Conservation (phyloP, 768 basidiomycete species). For the Inosperma sp. region DNA sequence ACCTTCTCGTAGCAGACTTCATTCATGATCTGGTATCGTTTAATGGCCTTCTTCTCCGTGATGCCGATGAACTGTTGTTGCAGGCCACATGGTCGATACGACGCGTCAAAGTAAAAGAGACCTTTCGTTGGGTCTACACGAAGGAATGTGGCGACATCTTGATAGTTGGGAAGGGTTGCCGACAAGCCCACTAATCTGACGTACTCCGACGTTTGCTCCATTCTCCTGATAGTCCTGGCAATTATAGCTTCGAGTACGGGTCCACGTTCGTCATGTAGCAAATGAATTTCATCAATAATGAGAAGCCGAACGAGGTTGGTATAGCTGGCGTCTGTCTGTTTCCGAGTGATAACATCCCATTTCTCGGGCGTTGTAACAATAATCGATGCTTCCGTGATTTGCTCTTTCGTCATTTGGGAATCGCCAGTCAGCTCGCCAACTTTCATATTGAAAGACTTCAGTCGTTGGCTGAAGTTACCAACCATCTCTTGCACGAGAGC, state of each 20-base stretch:
- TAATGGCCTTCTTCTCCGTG: conserved; percentile 99
- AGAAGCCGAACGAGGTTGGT: conserved; percentile 94
- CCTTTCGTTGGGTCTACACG: conserved; percentile 90
- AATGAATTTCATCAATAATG: conserved; percentile 97
- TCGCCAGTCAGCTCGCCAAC: conserved; percentile 97
- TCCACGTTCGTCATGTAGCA: conserved; percentile 96
- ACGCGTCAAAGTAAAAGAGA: conserved; percentile 94
- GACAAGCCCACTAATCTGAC: conserved; percentile 94
- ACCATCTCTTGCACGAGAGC: conserved; percentile 99
- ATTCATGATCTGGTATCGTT: conserved; percentile 96
- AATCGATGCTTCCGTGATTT: conserved; percentile 94
- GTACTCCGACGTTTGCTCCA: conserved; percentile 92
- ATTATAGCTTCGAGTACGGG: conserved; percentile 92
- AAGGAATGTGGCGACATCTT: conserved; percentile 96
- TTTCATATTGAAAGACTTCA: conserved; percentile 65
- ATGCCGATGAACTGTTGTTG: conserved; percentile 97
- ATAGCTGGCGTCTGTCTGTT: conserved; percentile 94
- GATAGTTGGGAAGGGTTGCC: conserved; percentile 96
- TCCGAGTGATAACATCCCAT: conserved; percentile 99
- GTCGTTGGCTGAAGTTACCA: conserved; percentile 82
- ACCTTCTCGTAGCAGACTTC: conserved; percentile 99
- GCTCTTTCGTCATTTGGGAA: conserved; percentile 95
- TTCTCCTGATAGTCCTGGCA: conserved; percentile 83
- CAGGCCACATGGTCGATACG: conserved; percentile 89
- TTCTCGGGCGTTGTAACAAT: conserved; percentile 99